Base-by-base conservation (phyloP, 2,329 filamentous ascomycete species). In the Ascochyta viciae-villosae region DNA sequence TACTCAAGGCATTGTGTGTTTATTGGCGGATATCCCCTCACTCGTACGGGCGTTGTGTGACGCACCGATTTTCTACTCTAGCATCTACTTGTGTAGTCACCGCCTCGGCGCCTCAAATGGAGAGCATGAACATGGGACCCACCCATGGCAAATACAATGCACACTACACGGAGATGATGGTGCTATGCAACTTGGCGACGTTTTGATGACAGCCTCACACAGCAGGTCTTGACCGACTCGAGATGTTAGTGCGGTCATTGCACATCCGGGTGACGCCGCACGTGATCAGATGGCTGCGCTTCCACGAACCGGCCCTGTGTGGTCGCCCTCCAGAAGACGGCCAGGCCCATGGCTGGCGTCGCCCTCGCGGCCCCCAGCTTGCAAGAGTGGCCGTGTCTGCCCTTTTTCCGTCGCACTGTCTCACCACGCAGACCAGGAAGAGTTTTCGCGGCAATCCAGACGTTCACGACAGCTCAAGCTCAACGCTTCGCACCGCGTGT, bases 371-470 rank as follows among this genome's bases (percentile, higher is more conserved):
- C 37, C 48, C 50, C 42, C 54, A 39, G 35, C 46, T 48, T 44
- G 24, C 43, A 38, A 56, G 54, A 57, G 41, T 53, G 26, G 23
- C 35, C 16, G 16, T 16, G 42, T 42, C 38, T 50, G 56, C 48
- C 44, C 19, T 19, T 19, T 19, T 63, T 46, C 51, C 38, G 53
- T 61, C 45, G 29, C 29, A 31, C 12, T 31, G 29, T 31, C 29
- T 31, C 29, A 31, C 34, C 53, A 60, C 56, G 43, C 50, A 48
- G 48, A 52, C 64, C 51, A 67, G 58, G 58, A 64, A 66, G 62
- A 66, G 45, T 60, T 67, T 67, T 65, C 58, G 44, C 59, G 49
- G 49, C 47, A 59, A 67, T 63, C 54, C 58, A 65, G 58, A 60
- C 45, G 53, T 49, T 29, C 58, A 60, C n/a, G 33, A 48, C 47